phyloP scores from a whole-genome alignment of 2,329 filamentous ascomycete genomes.

The Sphaerulina vaccinii region DNA sequence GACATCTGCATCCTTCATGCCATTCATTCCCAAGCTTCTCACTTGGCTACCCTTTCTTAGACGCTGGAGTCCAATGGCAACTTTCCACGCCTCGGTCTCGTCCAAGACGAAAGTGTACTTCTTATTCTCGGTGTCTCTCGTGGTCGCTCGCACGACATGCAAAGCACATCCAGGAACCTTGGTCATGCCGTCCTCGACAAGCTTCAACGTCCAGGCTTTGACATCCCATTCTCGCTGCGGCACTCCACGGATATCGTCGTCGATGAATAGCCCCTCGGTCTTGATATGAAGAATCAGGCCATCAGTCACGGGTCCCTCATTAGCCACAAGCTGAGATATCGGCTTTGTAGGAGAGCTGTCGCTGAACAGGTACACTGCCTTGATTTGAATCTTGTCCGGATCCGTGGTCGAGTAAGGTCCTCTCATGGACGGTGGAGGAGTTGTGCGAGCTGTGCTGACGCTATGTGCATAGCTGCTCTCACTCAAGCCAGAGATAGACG shows the following conservation, averaged over 20 bases:
- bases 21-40: slow-evolving; percentile 53
- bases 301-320: slow-evolving; percentile 82
- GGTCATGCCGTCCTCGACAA: slow-evolving; percentile 64
- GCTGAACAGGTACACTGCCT: slow-evolving; percentile 88
- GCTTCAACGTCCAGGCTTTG: slow-evolving; percentile 95
- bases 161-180: slow-evolving; percentile 43
- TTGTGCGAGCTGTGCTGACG: slow-evolving; percentile 77
- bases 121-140: slow-evolving; percentile 61
- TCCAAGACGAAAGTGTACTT: slow-evolving; percentile 61
- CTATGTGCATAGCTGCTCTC: slow-evolving; percentile 86
- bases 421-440: slow-evolving; percentile 72
- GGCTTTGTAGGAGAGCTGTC: slow-evolving; percentile 87
- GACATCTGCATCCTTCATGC: slow-evolving; percentile 50
- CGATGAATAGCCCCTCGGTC: slow-evolving; percentile 92
- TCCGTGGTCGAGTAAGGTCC: slow-evolving; percentile 83
- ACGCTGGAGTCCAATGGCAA: slow-evolving; percentile 57
- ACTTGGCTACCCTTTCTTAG: slow-evolving; percentile 58
- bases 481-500: slow-evolving; percentile 59
- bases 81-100: slow-evolving; percentile 62
- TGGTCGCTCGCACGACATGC: slow-evolving; percentile 58
- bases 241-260: slow-evolving; percentile 87
- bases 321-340: slow-evolving; percentile 82
- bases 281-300: slow-evolving; percentile 89
- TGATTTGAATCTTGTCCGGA: slow-evolving; percentile 93
- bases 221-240: slow-evolving; percentile 98